Evolutionary conservation across 1,284 basidiomycete genomes (phyloP).

Genomic region (Leccinum griseonigrum): DNA sequence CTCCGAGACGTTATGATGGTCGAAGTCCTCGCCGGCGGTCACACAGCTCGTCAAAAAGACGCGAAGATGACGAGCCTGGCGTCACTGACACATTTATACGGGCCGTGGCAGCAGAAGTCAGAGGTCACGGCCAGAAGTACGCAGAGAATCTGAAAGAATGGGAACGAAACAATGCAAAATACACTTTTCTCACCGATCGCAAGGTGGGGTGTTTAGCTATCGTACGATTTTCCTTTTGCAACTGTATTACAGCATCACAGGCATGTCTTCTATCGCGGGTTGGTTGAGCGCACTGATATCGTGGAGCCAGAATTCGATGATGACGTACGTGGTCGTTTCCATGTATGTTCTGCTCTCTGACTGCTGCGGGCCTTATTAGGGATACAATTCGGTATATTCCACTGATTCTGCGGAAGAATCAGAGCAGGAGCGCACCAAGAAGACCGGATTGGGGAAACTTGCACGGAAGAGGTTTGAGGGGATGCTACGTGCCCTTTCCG

Average conservation of each 20-base stretch:
- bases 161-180: slow-evolving; percentile 63
- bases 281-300: slow-evolving; percentile 63
- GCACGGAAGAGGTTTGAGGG: slow-evolving; percentile 83
- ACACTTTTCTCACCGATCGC: slow-evolving; percentile 66
- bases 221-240: slow-evolving; percentile 5
- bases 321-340: slow-evolving; percentile 52
- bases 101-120: slow-evolving; percentile 82
- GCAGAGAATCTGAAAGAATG: slow-evolving; percentile 73
- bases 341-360: neutral
- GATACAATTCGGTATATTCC: slow-evolving; percentile 89
- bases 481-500: slow-evolving; percentile 85
- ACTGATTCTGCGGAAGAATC: slow-evolving; percentile 95
- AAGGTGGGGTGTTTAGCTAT: slow-evolving; percentile 48
- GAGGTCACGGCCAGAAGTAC: slow-evolving; percentile 76
- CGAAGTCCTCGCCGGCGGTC: slow-evolving; percentile 46
- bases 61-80: slow-evolving; percentile 47
- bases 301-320: slow-evolving; percentile 78
- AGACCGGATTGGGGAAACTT: slow-evolving; percentile 71
- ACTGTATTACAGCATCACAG: slow-evolving; percentile 62
- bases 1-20: slow-evolving; percentile 34
- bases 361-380: slow-evolving; percentile 44
- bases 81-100: slow-evolving; percentile 82
- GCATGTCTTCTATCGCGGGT: slow-evolving; percentile 77
- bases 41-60: slow-evolving; percentile 36
- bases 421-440: slow-evolving; percentile 77